A percentile compares a stretch with the other conserved stretches of the same genome.
Evolutionary conservation across 306 rosid genomes (phyloP).

Genomic region (Canavalia gladiata): DNA sequence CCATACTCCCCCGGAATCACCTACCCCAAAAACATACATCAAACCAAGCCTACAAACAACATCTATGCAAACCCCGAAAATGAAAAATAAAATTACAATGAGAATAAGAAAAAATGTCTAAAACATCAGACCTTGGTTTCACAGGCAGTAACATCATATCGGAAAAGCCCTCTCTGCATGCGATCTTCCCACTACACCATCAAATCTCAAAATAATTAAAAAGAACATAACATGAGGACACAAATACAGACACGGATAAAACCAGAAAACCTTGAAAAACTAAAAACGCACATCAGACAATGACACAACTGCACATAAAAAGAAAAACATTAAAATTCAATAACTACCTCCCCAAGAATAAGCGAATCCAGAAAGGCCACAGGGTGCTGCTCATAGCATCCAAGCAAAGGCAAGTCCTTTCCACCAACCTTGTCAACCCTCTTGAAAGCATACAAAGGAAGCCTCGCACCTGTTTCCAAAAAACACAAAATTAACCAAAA

Average conservation of each 20-base stretch:
- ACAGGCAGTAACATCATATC: slow-evolving; percentile 97
- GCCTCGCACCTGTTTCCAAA: slow-evolving; percentile 69
- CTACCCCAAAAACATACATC: slow-evolving; percentile 48
- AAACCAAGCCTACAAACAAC: background rate
- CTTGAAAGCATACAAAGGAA: slow-evolving; percentile 86
- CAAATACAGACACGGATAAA: background rate
- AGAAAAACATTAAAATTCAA: background rate
- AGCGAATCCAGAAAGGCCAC: slow-evolving; percentile 85
- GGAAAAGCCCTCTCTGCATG: slow-evolving; percentile 88
- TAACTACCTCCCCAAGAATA: slow-evolving; percentile 83
- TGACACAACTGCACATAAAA: background rate
- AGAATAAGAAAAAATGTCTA: background rate
- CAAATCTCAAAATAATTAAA: slow-evolving; percentile 40
- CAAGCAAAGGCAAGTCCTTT: slow-evolving; percentile 50
- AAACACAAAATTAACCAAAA: background rate
- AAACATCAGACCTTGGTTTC: slow-evolving; percentile 78
- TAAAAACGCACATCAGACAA: background rate
- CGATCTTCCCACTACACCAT: slow-evolving; percentile 93
- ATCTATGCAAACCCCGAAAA: background rate
- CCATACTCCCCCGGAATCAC: slow-evolving; percentile 86
- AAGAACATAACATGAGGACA: slow-evolving; percentile 14
- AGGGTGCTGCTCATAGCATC: slow-evolving; percentile 53
- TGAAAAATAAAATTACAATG: background rate
- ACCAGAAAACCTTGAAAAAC: background rate
- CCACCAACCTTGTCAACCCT: slow-evolving; percentile 49